These are phyloP conservation scores for Aegilops bicornis DNA, from an alignment of 176 grass and related monocot species.

Conservation along the genomic window DNA sequence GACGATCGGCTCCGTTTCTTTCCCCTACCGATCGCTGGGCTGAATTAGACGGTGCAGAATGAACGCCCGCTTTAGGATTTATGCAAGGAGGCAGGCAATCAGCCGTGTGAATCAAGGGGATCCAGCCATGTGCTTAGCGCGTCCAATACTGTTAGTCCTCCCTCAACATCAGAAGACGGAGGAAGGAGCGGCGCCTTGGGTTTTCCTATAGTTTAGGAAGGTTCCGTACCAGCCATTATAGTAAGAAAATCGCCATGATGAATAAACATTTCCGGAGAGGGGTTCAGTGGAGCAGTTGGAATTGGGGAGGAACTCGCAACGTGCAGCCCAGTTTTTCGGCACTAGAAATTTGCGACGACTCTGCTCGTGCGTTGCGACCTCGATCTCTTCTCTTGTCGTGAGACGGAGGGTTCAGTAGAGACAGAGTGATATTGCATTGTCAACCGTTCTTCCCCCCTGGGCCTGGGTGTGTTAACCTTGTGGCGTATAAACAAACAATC, in stretches of 20 bases:
- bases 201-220: background rate
- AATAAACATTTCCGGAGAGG: background rate
- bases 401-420: background rate
- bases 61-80: constrained; percentile 12
- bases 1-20: background rate
- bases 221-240: background rate
- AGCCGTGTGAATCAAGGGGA: constrained; percentile 2
- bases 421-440: background rate
- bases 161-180: constrained; percentile 4
- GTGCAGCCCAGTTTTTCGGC: constrained; percentile 27
- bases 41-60: constrained; percentile 7
- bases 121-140: constrained; percentile 31
- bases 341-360: constrained; percentile 34
- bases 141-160: background rate
- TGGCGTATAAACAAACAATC: background rate
- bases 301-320: background rate
- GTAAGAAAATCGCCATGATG: background rate
- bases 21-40: background rate
- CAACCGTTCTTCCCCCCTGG: background rate
- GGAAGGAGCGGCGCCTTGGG: background rate
- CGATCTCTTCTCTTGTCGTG: constrained; percentile 15
- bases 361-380: background rate
- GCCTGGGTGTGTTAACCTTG: background rate
- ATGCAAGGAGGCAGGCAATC: constrained; percentile 11
- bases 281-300: constrained; percentile 8